Percentiles rank a stretch among this genome's conserved stretches.
Evolutionary conservation across 179 eudicot genomes (phyloP).

Genomic region (Beta macrorhiza): DNA sequence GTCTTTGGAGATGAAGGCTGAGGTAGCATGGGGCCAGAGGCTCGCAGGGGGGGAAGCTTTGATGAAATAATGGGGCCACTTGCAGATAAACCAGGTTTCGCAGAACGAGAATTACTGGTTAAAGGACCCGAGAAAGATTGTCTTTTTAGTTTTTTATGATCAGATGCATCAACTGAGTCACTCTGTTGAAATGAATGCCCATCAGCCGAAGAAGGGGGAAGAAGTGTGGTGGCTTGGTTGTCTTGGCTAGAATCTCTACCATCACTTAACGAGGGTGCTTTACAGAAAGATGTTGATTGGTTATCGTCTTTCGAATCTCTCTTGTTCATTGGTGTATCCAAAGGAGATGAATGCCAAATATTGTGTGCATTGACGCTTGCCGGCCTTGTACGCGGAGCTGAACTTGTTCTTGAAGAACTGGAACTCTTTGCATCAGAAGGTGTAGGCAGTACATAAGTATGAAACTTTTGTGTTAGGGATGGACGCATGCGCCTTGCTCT

Average conservation of each 20-base stretch:
- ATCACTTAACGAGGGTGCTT: slow-evolving; percentile 31
- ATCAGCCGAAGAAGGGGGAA: slow-evolving; percentile 58
- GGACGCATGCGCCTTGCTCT: slow-evolving; percentile 58
- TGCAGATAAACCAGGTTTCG: slow-evolving; percentile 44
- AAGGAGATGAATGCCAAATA: slow-evolving; percentile 67
- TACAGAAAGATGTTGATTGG: slow-evolving; percentile 29
- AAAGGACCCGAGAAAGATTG: slow-evolving; percentile 81
- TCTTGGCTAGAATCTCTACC: slow-evolving; percentile 41
- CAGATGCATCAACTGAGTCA: slow-evolving; percentile 49
- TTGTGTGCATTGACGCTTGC: slow-evolving; percentile 33
- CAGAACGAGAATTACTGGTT: slow-evolving; percentile 53
- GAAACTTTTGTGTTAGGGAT: slow-evolving; percentile 52
- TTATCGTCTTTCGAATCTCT: slow-evolving; percentile 48
- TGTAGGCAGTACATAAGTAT: slow-evolving; percentile 83
- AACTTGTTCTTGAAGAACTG: slow-evolving; percentile 44
- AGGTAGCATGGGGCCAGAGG: slow-evolving; percentile 43
- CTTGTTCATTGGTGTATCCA: slow-evolving; percentile 51
- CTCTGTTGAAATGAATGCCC: slow-evolving; percentile 40
- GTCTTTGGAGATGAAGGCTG: slow-evolving; percentile 55
- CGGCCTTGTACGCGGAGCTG: slow-evolving; percentile 48
- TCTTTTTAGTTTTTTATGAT: slow-evolving; percentile 57
- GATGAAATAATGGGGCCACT: slow-evolving; percentile 57
- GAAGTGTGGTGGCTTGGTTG: slow-evolving; percentile 40
- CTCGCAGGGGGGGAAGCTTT: slow-evolving; percentile 50
- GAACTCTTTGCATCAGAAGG: slow-evolving; percentile 76